Conservation (phyloP, 2,329 filamentous ascomycete species). For the Xylaria multiplex region DNA sequence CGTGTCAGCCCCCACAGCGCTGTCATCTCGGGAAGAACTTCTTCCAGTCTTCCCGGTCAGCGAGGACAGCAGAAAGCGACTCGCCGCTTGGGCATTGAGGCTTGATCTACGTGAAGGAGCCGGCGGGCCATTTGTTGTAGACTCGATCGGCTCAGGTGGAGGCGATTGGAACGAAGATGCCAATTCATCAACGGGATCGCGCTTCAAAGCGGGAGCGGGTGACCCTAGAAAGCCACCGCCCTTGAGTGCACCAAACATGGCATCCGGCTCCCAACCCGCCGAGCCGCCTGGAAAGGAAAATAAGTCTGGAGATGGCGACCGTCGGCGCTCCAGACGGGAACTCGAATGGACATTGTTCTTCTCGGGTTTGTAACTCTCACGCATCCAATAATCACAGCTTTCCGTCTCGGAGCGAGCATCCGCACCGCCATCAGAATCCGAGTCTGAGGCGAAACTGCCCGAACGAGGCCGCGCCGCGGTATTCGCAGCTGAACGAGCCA, state of each 20-base stretch:
- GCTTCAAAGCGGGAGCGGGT: slow-evolving; percentile 48
- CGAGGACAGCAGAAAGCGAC: slow-evolving; percentile 39
- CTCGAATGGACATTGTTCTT: slow-evolving; percentile 31
- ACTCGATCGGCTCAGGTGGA: slow-evolving; percentile 51
- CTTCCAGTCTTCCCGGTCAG: slow-evolving; percentile 40
- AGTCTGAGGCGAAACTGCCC: slow-evolving; percentile 58
- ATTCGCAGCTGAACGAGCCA: slow-evolving; percentile 57
- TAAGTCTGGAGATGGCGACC: slow-evolving; percentile 60
- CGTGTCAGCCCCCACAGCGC: slow-evolving; percentile 33
- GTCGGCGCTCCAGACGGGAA: slow-evolving; percentile 28
- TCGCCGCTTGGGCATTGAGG: slow-evolving; percentile 59
- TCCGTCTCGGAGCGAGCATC: slow-evolving; percentile 54
- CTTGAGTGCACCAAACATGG: slow-evolving; percentile 57
- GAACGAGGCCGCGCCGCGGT: slow-evolving; percentile 53
- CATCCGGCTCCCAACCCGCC: slow-evolving; percentile 59
- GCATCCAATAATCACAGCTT: slow-evolving; percentile 68
- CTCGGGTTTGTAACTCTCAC: slow-evolving; percentile 60
- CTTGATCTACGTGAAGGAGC: slow-evolving; percentile 65
- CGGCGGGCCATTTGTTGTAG: slow-evolving; percentile 46
- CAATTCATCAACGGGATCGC: slow-evolving; percentile 59
- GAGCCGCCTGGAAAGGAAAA: slow-evolving; percentile 61
- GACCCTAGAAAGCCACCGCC: slow-evolving; percentile 49
- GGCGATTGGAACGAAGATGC: slow-evolving; percentile 55
- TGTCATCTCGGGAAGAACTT: slow-evolving; percentile 36
- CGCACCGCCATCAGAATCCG: slow-evolving; percentile 55